These are phyloP conservation scores for Isabelozyma heimii DNA, from an alignment of 805 yeast genomes.

Conservation along the genomic window DNA sequence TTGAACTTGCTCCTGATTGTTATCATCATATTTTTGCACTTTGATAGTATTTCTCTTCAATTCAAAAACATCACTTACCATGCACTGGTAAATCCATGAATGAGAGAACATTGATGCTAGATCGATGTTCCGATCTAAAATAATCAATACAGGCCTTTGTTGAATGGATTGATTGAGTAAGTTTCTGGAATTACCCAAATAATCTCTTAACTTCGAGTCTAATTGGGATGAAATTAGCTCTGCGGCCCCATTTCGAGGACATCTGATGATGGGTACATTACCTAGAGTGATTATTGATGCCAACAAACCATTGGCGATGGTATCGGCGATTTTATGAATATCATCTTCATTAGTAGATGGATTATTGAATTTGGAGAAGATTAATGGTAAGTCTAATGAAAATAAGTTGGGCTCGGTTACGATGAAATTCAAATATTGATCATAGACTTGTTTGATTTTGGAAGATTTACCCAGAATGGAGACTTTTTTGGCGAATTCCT, in stretches of 20 bases:
- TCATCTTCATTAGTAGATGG: constrained; percentile 73
- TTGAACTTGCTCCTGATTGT: constrained; percentile 16
- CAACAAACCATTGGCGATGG: constrained; percentile 76
- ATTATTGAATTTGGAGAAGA: constrained; percentile 67
- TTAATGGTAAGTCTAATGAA: constrained; percentile 64
- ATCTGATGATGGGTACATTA: constrained; percentile 83
- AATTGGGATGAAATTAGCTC: constrained; percentile 87
- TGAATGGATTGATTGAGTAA: constrained; percentile 20
- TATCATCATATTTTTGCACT: constrained; percentile 38
- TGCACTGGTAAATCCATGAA: constrained; percentile 96
- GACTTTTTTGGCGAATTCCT: constrained; percentile 82
- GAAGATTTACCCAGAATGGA: constrained; percentile 68
- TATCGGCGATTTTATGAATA: constrained; percentile 65
- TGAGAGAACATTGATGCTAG: constrained; percentile 92
- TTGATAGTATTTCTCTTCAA: constrained; percentile 80
- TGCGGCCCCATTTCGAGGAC: constrained; percentile 92
- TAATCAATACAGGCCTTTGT: constrained; percentile 72
- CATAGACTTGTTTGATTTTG: constrained; percentile 83
- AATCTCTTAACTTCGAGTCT: constrained; percentile 81
- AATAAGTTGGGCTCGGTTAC: constrained; percentile 93
- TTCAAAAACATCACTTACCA: constrained; percentile 88
- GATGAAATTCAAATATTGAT: constrained; percentile 87
- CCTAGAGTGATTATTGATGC: constrained; percentile 76
- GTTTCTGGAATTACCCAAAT: constrained; percentile 64
- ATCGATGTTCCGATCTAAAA: constrained; percentile 87